A percentile compares a stretch with the other conserved stretches of the same genome.
These are phyloP conservation scores for Calonectria leucothoes DNA, from an alignment of 2,329 filamentous ascomycete genomes.

Conservation along the genomic window DNA sequence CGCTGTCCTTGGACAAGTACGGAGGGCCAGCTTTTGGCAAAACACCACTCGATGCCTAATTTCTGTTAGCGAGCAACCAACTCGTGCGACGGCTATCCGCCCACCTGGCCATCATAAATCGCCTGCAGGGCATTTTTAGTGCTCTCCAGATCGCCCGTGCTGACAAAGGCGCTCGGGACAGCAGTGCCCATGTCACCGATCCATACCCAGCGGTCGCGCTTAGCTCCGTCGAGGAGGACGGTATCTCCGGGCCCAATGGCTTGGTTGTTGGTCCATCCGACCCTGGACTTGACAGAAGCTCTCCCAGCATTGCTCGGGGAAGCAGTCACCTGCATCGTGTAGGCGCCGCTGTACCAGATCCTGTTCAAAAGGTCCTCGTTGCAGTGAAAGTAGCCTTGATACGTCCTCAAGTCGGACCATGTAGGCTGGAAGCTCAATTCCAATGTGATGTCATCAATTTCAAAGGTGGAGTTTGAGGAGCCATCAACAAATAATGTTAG, in stretches of 20 bases:
- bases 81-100: not conserved
- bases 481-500: not conserved
- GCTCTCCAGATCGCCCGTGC: constrained; percentile 63
- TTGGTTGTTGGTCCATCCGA: constrained; percentile 33
- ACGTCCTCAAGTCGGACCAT: constrained; percentile 61
- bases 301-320: not conserved
- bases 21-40: not conserved
- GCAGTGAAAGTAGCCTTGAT: constrained; percentile 66
- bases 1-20: not conserved
- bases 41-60: not conserved
- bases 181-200: constrained; percentile 71
- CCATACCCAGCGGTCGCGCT: constrained; percentile 70
- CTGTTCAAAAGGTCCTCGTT: constrained; percentile 61
- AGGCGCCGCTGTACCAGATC: constrained; percentile 1
- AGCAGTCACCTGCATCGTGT: not conserved
- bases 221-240: constrained; percentile 64
- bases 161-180: constrained; percentile 64
- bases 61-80: not conserved
- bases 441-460: constrained; percentile 21
- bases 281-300: not conserved
- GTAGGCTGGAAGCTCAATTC: constrained; percentile 54
- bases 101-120: constrained; percentile 57
- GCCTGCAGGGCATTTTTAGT: constrained; percentile 62
- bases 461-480: not conserved
- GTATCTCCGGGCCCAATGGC: constrained; percentile 32